phyloP scores from a whole-genome alignment of 2,329 filamentous ascomycete genomes.

The Colletotrichum australisinense region DNA sequence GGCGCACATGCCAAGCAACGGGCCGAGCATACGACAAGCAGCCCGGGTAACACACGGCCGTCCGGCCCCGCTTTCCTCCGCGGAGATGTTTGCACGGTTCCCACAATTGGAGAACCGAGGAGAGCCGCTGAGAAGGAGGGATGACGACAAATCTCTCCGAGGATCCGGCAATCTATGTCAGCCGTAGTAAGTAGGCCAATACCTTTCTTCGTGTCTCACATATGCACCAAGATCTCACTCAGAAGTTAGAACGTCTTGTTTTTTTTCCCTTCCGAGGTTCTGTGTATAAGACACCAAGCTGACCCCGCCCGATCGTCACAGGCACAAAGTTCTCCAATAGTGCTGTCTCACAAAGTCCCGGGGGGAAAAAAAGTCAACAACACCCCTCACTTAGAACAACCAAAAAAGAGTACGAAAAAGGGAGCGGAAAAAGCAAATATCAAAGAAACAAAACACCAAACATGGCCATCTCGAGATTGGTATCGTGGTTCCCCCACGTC shows the following conservation, averaged over 20 bases:
- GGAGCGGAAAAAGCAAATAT: neutral
- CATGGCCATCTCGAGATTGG: conserved; percentile 27
- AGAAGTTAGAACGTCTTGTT: neutral
- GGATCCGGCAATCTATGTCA: conserved; percentile 1
- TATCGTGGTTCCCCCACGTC: conserved; percentile 31
- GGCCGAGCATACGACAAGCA: neutral
- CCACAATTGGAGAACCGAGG: neutral
- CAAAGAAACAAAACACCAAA: neutral
- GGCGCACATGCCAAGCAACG: neutral
- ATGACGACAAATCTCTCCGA: neutral
- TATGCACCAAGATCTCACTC: neutral
- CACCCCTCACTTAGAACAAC: neutral
- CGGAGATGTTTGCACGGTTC: neutral
- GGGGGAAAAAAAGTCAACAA: neutral
- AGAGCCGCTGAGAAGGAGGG: neutral
- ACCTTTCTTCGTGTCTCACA: neutral
- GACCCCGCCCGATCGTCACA: neutral
- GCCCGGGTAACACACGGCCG: neutral
- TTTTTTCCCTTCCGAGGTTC: neutral
- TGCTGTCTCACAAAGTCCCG: conserved; percentile 3
- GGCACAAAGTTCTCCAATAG: neutral
- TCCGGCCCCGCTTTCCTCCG: neutral
- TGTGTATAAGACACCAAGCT: neutral
- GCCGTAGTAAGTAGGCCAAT: neutral
- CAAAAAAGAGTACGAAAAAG: neutral